phyloP scores from a whole-genome alignment of 108 stramenopile species.

The Cyclostephanos invisitatus region DNA sequence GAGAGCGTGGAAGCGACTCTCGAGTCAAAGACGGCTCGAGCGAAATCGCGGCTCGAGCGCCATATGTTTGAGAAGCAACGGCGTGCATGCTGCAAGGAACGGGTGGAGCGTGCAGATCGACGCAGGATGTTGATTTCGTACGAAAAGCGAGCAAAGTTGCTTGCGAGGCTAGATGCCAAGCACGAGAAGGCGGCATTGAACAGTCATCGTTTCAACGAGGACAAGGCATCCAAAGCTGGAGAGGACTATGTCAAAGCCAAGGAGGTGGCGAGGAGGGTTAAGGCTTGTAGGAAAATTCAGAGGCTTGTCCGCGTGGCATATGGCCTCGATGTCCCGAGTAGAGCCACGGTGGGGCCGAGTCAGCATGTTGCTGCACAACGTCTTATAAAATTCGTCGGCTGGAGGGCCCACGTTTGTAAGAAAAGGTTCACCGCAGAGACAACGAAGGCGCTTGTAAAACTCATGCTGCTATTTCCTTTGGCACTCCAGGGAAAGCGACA shows the following conservation, averaged over 20 bases:
- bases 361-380: slow-evolving; percentile 30
- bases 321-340: slow-evolving; percentile 4
- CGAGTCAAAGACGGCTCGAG: slow-evolving; percentile 9
- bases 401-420: slow-evolving; percentile 20
- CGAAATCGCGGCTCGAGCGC: slow-evolving; percentile 4
- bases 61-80: slow-evolving; percentile 32
- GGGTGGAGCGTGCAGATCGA: slow-evolving; percentile 31
- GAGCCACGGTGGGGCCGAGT: slow-evolving; percentile 7
- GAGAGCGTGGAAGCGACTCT: slow-evolving; percentile 9
- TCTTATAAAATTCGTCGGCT: slow-evolving; percentile 21
- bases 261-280: slow-evolving; percentile 34
- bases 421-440: slow-evolving; percentile 2
- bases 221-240: slow-evolving; percentile 23
- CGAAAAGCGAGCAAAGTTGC: slow-evolving; percentile 23
- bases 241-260: slow-evolving; percentile 35
- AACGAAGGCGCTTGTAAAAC: slow-evolving; percentile 8
- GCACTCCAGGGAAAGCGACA: background rate
- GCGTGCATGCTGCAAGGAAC: slow-evolving; percentile 27
- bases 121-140: slow-evolving; percentile 24
- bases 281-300: slow-evolving; percentile 29
- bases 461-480: slow-evolving; percentile 15
- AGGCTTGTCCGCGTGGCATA: slow-evolving; percentile 10
- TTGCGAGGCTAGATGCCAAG: slow-evolving; percentile 33
- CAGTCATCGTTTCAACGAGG: slow-evolving; percentile 4
- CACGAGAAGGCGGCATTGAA: slow-evolving; percentile 18